A percentile compares a stretch with the other conserved stretches of the same genome.
phyloP scores from a whole-genome alignment of 1,139 yeast species.

The Pichiaceae sp. region DNA sequence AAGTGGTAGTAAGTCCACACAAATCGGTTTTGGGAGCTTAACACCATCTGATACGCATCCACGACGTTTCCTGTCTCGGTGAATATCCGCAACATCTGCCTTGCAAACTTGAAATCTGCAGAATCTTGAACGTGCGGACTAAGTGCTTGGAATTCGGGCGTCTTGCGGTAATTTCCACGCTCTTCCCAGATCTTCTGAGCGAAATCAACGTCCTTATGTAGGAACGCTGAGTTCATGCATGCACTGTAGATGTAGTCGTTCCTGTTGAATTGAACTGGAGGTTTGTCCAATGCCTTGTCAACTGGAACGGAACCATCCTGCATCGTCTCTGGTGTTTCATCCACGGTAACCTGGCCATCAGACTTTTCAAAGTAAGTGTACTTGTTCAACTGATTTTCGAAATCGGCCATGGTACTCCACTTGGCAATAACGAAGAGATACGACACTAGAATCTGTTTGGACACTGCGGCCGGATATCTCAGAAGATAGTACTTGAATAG shows the following conservation, averaged over 20 bases:
- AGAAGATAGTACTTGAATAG: slow-evolving; percentile 51
- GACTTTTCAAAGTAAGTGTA: slow-evolving; percentile 31
- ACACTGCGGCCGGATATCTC: slow-evolving; percentile 35
- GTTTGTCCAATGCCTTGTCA: not conserved
- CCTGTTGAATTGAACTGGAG: slow-evolving; percentile 24
- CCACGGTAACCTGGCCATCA: slow-evolving; percentile 14
- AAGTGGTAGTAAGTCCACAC: slow-evolving; percentile 62
- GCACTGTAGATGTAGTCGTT: slow-evolving; percentile 49
- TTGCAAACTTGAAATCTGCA: slow-evolving; percentile 64
- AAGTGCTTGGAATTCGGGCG: slow-evolving; percentile 36
- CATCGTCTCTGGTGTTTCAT: slow-evolving; percentile 10
- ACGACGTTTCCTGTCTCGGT: slow-evolving; percentile 43
- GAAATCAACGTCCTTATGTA: slow-evolving; percentile 41
- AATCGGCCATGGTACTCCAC: slow-evolving; percentile 37
- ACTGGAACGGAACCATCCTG: not conserved
- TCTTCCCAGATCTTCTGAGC: slow-evolving; percentile 69
- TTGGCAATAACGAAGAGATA: slow-evolving; percentile 48
- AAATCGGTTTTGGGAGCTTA: slow-evolving; percentile 62
- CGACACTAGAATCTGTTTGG: slow-evolving; percentile 35
- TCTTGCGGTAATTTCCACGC: slow-evolving; percentile 64
- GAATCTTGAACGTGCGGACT: slow-evolving; percentile 32
- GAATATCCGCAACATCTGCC: slow-evolving; percentile 49
- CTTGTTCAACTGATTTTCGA: slow-evolving; percentile 39
- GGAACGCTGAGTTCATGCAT: slow-evolving; percentile 59
- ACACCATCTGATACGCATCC: slow-evolving; percentile 64